These are phyloP conservation scores for Acanthamoeba castellanii DNA, from an alignment of 208 protist species.

Conservation along the genomic window DNA sequence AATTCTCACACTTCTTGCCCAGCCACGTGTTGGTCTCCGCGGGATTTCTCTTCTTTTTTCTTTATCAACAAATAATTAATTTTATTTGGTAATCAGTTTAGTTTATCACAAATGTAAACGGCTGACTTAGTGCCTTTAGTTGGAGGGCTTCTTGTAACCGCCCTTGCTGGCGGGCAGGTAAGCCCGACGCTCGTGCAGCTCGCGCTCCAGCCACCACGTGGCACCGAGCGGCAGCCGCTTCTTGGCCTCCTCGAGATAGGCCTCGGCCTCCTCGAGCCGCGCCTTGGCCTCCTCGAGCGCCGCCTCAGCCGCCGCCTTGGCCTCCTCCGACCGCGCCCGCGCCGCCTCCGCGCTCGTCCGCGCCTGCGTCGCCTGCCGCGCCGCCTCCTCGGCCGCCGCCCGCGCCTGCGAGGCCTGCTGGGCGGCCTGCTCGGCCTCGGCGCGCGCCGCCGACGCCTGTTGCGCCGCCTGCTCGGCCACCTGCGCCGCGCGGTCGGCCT, in stretches of 20 bases:
- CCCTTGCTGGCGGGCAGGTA: not conserved
- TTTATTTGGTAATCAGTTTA: too few relatives aligned
- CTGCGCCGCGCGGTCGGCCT: not conserved
- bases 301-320: not conserved
- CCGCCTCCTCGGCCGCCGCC: not conserved
- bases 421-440: not conserved
- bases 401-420: not conserved
- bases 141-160: slow-evolving; percentile 41
- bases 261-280: not conserved
- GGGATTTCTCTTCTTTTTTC: too few relatives aligned
- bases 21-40: too few relatives aligned
- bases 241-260: not conserved
- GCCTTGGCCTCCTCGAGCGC: not conserved
- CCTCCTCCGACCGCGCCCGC: not conserved
- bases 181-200: not conserved
- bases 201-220: not conserved
- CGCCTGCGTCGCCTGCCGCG: not conserved
- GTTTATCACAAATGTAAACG: too few relatives aligned
- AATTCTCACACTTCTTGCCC: too few relatives aligned
- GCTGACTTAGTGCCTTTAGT: too few relatives aligned
- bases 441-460: not conserved
- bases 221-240: not conserved
- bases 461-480: not conserved
- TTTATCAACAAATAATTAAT: too few relatives aligned
- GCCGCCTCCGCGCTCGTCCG: not conserved